A percentile compares a stretch with the other conserved stretches of the same genome.
Conservation (phyloP, 2,329 filamentous ascomycete species). For the Colletotrichum sp. region DNA sequence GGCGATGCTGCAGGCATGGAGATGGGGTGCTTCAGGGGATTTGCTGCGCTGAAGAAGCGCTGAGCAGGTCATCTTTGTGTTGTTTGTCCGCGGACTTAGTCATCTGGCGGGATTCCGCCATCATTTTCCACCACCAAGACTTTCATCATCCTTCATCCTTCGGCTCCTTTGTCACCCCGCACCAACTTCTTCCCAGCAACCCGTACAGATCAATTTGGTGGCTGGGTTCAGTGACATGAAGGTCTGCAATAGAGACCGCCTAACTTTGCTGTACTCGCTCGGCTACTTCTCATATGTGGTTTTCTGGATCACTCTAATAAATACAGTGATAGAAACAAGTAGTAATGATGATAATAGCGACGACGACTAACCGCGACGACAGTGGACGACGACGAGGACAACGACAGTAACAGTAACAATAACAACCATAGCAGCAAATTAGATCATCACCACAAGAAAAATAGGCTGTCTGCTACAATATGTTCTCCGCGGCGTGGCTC, state of each 20-base stretch:
- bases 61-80: neutral
- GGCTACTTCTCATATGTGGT: no score
- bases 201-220: neutral
- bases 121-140: neutral
- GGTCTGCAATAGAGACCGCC: neutral
- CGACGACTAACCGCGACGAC: no score
- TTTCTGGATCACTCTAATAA: no score
- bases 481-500: neutral
- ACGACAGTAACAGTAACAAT: no score
- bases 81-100: neutral
- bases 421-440: no score
- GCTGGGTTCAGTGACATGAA: neutral
- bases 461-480: neutral
- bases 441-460: no score
- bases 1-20: neutral
- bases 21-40: neutral
- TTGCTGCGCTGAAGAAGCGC: neutral
- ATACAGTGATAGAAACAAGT: no score
- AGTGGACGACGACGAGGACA: no score
- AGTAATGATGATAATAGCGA: no score
- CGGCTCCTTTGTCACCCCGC: neutral
- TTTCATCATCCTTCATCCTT: neutral
- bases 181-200: neutral
- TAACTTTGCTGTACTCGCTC: no score
- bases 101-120: slow-evolving; percentile 15